Conservation (phyloP, 768 basidiomycete genomes). For the Cystobasidium onofrii region DNA sequence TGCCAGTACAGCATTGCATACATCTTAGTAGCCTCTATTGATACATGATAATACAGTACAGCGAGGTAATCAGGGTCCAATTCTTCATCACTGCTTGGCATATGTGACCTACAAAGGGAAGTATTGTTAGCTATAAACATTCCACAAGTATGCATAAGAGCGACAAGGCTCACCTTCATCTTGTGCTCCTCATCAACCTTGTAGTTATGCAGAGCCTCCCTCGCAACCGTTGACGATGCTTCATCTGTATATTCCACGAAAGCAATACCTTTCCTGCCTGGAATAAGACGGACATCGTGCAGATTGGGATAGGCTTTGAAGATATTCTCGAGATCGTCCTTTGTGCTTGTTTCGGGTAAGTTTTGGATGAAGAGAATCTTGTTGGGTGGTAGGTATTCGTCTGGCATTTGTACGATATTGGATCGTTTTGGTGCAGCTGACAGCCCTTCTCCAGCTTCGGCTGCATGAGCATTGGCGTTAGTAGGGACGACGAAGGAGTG, state of each 20-base stretch:
- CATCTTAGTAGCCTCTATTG: neutral
- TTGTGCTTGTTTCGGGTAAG: constrained; percentile 81
- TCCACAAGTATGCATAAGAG: neutral
- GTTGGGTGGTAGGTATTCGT: constrained; percentile 99
- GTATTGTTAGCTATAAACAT: constrained; percentile 83
- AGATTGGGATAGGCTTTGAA: constrained; percentile 96
- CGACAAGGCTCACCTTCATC: constrained; percentile 63
- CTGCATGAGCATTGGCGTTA: neutral
- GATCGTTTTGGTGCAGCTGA: constrained; percentile 55
- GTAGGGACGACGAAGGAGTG: neutral
- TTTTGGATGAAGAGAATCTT: constrained; percentile 98
- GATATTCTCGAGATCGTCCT: constrained; percentile 78
- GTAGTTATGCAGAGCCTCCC: constrained; percentile 95
- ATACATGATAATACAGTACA: constrained; percentile 2
- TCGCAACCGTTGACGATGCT: constrained; percentile 75
- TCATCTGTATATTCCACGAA: constrained; percentile 98
- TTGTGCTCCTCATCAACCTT: constrained; percentile 76
- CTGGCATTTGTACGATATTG: constrained; percentile 72
- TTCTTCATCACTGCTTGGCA: constrained; percentile 15
- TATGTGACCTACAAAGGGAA: constrained; percentile 16
- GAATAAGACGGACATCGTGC: constrained; percentile 95
- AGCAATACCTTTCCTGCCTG: constrained; percentile 92
- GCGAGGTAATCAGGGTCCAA: neutral
- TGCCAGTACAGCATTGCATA: neutral
- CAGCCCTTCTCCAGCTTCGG: constrained; percentile 52